These are phyloP conservation scores for Boletus vinaceobasis DNA, from an alignment of 768 basidiomycete genomes.

Conservation along the genomic window DNA sequence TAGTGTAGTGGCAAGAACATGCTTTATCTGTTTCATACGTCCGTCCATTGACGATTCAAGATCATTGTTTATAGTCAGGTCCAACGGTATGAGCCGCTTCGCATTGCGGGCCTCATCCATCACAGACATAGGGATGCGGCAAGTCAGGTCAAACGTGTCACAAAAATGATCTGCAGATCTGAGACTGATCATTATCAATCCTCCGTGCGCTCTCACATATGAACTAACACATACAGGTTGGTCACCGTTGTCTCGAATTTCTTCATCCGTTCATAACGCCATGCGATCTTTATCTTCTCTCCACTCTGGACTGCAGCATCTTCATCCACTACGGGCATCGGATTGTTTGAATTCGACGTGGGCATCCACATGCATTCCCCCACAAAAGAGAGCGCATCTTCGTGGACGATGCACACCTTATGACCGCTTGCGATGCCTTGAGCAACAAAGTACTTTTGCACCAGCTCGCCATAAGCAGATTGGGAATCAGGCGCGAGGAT, in stretches of 20 bases:
- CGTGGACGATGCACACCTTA: constrained; percentile 61
- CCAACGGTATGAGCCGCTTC: constrained; percentile 37
- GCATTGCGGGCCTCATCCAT: constrained; percentile 42
- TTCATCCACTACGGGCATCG: constrained; percentile 30
- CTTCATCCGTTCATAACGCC: constrained; percentile 94
- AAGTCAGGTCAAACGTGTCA: constrained; percentile 68
- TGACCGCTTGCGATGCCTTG: constrained; percentile 81
- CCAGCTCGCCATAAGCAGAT: constrained; percentile 78
- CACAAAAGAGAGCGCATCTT: constrained; percentile 54
- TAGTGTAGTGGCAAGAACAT: constrained; percentile 25
- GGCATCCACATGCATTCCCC: constrained; percentile 82
- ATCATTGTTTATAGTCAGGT: constrained; percentile 14
- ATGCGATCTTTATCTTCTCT: constrained; percentile 88
- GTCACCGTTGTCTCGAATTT: constrained; percentile 84
- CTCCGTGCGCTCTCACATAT: not conserved
- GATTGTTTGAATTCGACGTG: constrained; percentile 7
- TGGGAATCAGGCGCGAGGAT: constrained; percentile 83
- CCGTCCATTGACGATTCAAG: constrained; percentile 18
- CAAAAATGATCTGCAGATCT: constrained; percentile 64
- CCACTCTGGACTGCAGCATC: constrained; percentile 35
- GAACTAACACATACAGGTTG: constrained; percentile 44
- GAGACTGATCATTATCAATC: constrained; percentile 12
- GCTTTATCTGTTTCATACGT: constrained; percentile 30
- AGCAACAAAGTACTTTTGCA: constrained; percentile 85
- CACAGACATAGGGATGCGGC: constrained; percentile 50